Conservation (phyloP, 2,329 filamentous ascomycete species). For the Cladophialophora carrionii region DNA sequence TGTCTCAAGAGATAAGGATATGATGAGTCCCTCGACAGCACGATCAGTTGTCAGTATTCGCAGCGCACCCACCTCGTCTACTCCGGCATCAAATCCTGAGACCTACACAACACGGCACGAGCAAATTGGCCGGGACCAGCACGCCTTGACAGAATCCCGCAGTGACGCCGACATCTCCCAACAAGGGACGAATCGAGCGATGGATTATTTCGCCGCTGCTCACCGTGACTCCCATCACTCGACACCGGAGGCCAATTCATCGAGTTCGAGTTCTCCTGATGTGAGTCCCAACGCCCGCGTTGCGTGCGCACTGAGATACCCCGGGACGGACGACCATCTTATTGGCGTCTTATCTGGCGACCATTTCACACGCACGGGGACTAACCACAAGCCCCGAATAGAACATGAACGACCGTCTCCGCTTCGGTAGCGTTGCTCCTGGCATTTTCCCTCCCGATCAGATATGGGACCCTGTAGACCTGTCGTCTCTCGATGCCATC, state of each 20-base stretch:
- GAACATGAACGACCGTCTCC: constrained; percentile 11
- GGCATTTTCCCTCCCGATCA: constrained; percentile 1
- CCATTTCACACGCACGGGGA: background rate
- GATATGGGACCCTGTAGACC: constrained; percentile 11
- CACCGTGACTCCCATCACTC: constrained; percentile 12
- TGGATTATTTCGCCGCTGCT: constrained; percentile 12
- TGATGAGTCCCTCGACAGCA: background rate
- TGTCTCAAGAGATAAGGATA: background rate
- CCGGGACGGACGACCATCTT: background rate
- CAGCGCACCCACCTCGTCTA: background rate
- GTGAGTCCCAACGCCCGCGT: constrained; percentile 1
- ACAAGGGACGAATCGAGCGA: background rate
- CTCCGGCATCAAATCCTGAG: background rate
- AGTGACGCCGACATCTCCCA: background rate
- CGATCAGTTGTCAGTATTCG: background rate
- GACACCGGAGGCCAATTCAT: constrained; percentile 11
- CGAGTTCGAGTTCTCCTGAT: constrained; percentile 18
- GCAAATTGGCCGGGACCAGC: background rate
- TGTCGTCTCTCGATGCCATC: constrained; percentile 4
- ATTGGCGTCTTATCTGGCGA: background rate
- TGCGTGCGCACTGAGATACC: no score
- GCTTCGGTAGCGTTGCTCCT: constrained; percentile 1
- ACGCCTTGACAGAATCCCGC: background rate
- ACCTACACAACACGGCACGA: background rate
- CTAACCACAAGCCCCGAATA: background rate